Evolutionary conservation across 768 basidiomycete species (phyloP).

Genomic region (Leccinum rimulosum): DNA sequence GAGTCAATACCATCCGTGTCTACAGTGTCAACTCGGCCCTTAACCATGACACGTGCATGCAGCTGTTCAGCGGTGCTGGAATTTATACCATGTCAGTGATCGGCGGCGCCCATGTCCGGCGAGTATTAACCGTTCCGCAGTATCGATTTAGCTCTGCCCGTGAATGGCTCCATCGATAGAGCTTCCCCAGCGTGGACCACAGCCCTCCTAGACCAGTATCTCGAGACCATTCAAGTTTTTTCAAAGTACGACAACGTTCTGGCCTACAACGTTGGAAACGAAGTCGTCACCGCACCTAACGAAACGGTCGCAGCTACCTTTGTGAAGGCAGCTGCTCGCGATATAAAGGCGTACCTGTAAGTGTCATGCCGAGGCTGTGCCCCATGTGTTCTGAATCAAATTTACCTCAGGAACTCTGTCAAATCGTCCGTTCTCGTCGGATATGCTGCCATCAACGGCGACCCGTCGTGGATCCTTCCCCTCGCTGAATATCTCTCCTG

Average conservation of each 20-base stretch:
- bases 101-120: slow-evolving; percentile 1
- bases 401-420: slow-evolving; percentile 52
- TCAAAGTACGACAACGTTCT: slow-evolving; percentile 86
- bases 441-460: slow-evolving; percentile 83
- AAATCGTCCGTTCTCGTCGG: slow-evolving; percentile 68
- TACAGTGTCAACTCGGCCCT: slow-evolving; percentile 83
- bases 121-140: slow-evolving; percentile 38
- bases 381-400: neutral
- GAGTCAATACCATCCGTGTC: slow-evolving; percentile 78
- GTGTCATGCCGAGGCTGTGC: slow-evolving; percentile 23
- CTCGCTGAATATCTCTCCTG: slow-evolving; percentile 82
- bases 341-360: slow-evolving; percentile 81
- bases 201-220: slow-evolving; percentile 75
- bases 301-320: slow-evolving; percentile 68
- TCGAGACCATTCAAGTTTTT: slow-evolving; percentile 75
- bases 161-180: slow-evolving; percentile 84
- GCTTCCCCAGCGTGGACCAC: slow-evolving; percentile 73
- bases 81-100: slow-evolving; percentile 83
- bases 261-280: slow-evolving; percentile 90
- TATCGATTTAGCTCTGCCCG: slow-evolving; percentile 80
- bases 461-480: slow-evolving; percentile 54
- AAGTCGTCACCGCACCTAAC: slow-evolving; percentile 55
- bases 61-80: slow-evolving; percentile 65
- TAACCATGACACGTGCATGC: slow-evolving; percentile 90
- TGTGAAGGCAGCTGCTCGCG: slow-evolving; percentile 89